Evolutionary conservation across 139 green algal genomes (phyloP).

Genomic region (Chlamydomonas sphaeroides): DNA sequence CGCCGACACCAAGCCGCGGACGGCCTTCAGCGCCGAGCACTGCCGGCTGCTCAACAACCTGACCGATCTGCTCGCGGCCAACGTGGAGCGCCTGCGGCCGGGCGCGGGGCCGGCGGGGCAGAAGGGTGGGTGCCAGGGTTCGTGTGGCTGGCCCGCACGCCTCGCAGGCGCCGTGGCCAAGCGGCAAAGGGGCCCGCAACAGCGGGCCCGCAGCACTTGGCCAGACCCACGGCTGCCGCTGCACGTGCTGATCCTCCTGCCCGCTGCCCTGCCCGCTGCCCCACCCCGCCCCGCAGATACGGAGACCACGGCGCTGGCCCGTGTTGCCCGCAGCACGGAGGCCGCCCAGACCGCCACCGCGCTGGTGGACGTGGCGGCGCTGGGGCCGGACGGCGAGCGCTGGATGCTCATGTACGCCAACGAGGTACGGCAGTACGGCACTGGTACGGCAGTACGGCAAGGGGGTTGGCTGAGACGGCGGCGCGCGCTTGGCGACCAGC

Average conservation of each 20-base stretch:
- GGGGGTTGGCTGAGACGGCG: too few relatives aligned
- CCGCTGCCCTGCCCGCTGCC: too few relatives aligned
- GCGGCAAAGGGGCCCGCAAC: too few relatives aligned
- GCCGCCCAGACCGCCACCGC: background rate
- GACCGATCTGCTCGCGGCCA: slow-evolving; percentile 5
- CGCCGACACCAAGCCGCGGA: background rate
- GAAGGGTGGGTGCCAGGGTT: background rate
- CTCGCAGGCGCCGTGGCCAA: too few relatives aligned
- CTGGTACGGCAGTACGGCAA: too few relatives aligned
- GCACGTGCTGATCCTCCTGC: background rate
- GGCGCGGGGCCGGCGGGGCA: background rate
- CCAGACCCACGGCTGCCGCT: too few relatives aligned
- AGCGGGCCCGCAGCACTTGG: too few relatives aligned
- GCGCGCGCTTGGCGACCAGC: too few relatives aligned
- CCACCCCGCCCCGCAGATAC: background rate
- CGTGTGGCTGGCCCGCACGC: background rate
- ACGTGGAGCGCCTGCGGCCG: background rate
- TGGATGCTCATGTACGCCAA: slow-evolving; percentile 37
- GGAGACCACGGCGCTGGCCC: slow-evolving; percentile 31
- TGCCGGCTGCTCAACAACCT: slow-evolving; percentile 28
- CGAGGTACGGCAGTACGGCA: too few relatives aligned
- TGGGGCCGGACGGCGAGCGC: background rate
- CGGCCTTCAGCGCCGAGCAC: background rate
- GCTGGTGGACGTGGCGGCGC: slow-evolving; percentile 4
- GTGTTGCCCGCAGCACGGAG: slow-evolving; percentile 14